Evolutionary conservation across 768 basidiomycete genomes (phyloP).

Genomic region (Fomitopsis pulvina): DNA sequence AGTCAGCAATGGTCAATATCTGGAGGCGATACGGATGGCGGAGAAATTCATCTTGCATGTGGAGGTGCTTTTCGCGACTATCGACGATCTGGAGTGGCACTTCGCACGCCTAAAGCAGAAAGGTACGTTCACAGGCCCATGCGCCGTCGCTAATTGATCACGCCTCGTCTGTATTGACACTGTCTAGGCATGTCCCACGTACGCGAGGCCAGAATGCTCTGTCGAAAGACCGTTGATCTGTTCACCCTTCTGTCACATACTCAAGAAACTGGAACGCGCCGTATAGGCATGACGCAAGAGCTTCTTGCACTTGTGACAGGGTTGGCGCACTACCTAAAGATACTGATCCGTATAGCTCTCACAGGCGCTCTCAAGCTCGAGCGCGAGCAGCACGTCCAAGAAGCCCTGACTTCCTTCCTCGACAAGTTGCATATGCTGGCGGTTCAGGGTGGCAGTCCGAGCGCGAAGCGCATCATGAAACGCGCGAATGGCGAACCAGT

Average conservation of each 20-base stretch:
- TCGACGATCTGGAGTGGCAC: slow-evolving; percentile 91
- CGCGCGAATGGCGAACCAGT: slow-evolving; percentile 60
- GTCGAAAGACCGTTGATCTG: slow-evolving; percentile 97
- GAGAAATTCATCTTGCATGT: slow-evolving; percentile 99
- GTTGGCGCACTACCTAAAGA: slow-evolving; percentile 99
- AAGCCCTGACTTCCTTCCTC: slow-evolving; percentile 85
- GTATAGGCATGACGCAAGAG: slow-evolving; percentile 97
- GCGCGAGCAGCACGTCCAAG: slow-evolving; percentile 75
- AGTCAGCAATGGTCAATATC: slow-evolving; percentile 93
- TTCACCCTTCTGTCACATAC: slow-evolving; percentile 95
- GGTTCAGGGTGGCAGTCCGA: slow-evolving; percentile 75
- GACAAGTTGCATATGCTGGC: slow-evolving; percentile 91
- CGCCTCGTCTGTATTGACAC: not conserved
- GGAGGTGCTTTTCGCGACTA: slow-evolving; percentile 93
- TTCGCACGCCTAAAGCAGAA: slow-evolving; percentile 76
- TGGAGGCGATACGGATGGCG: slow-evolving; percentile 96
- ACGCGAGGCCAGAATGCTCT: slow-evolving; percentile 96
- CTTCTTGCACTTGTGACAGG: slow-evolving; percentile 95
- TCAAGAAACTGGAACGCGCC: slow-evolving; percentile 82
- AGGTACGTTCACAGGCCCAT: slow-evolving; percentile 46
- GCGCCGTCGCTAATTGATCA: not conserved
- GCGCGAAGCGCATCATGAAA: slow-evolving; percentile 70
- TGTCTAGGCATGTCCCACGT: slow-evolving; percentile 90
- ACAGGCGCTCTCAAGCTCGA: slow-evolving; percentile 95
- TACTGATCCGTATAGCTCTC: slow-evolving; percentile 95